Evolutionary conservation across 768 basidiomycete species (phyloP), one percentile per base, ranked within the genome.

Genomic region (Glaciozyma martinii): DNA sequence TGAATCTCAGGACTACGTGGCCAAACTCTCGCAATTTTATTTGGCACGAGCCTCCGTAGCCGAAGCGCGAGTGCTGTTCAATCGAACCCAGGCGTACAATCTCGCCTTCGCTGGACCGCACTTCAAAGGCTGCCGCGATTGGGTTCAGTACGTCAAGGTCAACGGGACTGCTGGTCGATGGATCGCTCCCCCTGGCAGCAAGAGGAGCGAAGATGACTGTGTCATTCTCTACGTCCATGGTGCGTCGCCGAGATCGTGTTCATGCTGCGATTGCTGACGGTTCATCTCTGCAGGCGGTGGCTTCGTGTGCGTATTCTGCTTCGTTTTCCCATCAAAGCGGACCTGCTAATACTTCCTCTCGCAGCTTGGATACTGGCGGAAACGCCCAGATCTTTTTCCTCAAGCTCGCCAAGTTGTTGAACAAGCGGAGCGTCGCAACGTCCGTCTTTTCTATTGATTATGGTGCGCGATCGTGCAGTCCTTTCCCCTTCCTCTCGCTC

Each of bases 171-270:
- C 15, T 0, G 68, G 68, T 0, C 7, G 65, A 12, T 70, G 68
- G 68, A 60, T 66, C 37, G 65, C 65, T 5, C 40, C 43, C 15
- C 65, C 68, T 5, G 53, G 59, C 5, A 64, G 52, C 3, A 56
- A 63, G 37, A 44, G 62, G 23, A 19, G 9, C 10, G 52, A 66
- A 23, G 62, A 63, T 37, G 68, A 70, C 10, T 60, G 63, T 16
- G 65, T 66, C 12, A 4, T 70, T 13, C 66, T 50, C 53, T 61
- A 61, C 47, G 37, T 66, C 5, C 68, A 70, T 19, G 68, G 68
- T 19, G 60, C 50, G 7, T 60, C n/a, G 37, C 43, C 7, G 42
- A 56, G 37, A 10, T 23, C 49, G 25, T 27, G 56, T 2, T 25
- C 19, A 6, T 40, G 9, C 23, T 13, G 23, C 42, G 8, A 18